Evolutionary conservation across 1,139 yeast genomes (phyloP), one percentile per base, ranked within the genome.

Genomic region (Saccharomyces hybrid): DNA sequence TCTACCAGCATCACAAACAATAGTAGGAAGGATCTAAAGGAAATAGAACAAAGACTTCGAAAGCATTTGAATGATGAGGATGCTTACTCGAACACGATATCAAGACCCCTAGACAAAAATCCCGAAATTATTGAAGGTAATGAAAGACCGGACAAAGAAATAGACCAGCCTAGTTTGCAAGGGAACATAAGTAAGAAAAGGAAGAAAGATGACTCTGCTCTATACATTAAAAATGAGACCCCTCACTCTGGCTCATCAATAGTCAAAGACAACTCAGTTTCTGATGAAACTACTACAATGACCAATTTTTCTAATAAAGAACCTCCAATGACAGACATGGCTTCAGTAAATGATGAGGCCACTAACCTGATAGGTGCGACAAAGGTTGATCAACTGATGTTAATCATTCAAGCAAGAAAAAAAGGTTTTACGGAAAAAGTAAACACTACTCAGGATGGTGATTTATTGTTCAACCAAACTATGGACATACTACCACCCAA

Each of bases 361-460:
- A 85, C 83, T 1, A 74, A 85, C 50, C 91, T 91, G 3, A 73
- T 88, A 14, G 97, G 96, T 0, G 90, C 93, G 2, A 88, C 97
- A 0, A 86, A 86, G 66, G 88, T 90, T 47, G 97, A 90, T 70
- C 95, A 86, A 64, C 74, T 90, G 65, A 88, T 90, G 96, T 76
- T 90, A 55, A 88, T 89, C 42, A 86, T 90, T 54, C 96, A 90
- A 69, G 95, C 97, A 0, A 78, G 95, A 55, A 87, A 85, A 58
- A 84, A 86, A 58, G 89, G 90, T 23, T 78, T 83, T n/a, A 81
- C 80, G 7, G 79, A 81, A 25, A 78, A 77, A 46, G 84, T 85
- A 46, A 78, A 78, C 51, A 84, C 82, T 57, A 81, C 83, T 1
- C 78, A 80, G 2, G 90, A 84, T 69, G 90, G 90, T 4, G 77